Conservation (phyloP, 2,329 filamentous ascomycete species). For the Calonectria hawksworthii region DNA sequence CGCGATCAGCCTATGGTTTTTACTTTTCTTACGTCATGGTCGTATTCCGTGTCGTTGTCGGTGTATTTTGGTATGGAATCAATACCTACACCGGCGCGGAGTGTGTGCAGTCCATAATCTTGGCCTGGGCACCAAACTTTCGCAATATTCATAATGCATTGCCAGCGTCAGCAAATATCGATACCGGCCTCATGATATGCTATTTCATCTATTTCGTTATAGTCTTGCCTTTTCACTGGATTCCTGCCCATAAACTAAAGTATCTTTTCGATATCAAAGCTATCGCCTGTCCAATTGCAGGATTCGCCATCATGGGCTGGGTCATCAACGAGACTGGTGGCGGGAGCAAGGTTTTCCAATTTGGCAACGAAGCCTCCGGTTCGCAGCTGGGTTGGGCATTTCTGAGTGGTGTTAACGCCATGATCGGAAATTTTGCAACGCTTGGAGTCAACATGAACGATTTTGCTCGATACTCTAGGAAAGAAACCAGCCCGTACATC, state of each 20-base stretch:
- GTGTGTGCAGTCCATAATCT: background rate
- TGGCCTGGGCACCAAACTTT: background rate
- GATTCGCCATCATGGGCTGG: background rate
- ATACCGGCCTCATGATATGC: background rate
- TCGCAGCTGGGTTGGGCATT: background rate
- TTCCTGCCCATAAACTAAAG: background rate
- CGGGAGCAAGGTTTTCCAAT: background rate
- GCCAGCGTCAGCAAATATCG: background rate
- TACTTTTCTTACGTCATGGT: slow-evolving; percentile 2
- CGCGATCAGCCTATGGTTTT: background rate
- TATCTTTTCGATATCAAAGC: background rate
- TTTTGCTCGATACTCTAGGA: background rate
- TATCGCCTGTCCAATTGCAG: background rate
- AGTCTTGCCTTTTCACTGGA: background rate
- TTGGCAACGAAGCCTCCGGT: background rate
- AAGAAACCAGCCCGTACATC: background rate
- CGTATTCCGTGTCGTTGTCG: background rate
- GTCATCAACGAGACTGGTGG: background rate
- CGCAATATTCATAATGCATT: background rate
- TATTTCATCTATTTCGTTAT: background rate
- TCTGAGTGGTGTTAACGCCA: background rate
- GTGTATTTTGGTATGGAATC: background rate
- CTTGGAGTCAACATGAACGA: background rate
- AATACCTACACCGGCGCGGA: background rate
- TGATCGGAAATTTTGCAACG: background rate